phyloP scores from a whole-genome alignment of 176 grass and related monocot species.

The Thalia dealbata region DNA sequence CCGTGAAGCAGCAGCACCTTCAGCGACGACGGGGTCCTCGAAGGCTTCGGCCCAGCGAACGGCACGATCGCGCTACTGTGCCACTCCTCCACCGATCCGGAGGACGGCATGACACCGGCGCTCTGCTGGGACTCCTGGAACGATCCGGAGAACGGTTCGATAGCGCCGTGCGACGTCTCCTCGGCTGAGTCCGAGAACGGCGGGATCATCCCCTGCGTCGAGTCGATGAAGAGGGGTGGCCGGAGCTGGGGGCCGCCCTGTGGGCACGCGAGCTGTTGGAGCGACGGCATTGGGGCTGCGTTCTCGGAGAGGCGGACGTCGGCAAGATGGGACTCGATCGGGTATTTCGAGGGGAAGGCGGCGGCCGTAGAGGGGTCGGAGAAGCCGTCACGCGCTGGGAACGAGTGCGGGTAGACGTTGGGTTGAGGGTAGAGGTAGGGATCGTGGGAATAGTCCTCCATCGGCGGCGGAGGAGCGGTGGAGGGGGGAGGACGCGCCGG shows the following conservation, averaged over 20 bases:
- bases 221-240: not conserved
- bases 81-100: not conserved
- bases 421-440: not conserved
- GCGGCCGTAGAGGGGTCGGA: not conserved
- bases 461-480: not conserved
- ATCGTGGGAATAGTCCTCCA: not conserved
- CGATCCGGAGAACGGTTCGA: not conserved
- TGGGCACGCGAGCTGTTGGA: slow-evolving; percentile 2
- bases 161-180: not conserved
- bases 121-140: slow-evolving; percentile 15
- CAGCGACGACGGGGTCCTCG: slow-evolving; percentile 28
- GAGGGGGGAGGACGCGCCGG: slow-evolving; percentile 1
- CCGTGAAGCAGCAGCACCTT: slow-evolving; percentile 84
- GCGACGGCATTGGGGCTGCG: not conserved
- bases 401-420: not conserved
- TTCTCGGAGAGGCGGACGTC: slow-evolving; percentile 30
- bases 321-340: slow-evolving; percentile 35
- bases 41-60: slow-evolving; percentile 17
- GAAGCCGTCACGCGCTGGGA: not conserved
- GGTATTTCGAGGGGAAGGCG: slow-evolving; percentile 31
- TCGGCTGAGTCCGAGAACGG: not conserved
- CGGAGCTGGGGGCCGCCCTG: not conserved
- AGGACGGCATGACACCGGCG: not conserved
- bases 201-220: not conserved
- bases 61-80: slow-evolving; percentile 42